Percentiles rank a stretch among this genome's conserved stretches.
Conservation (phyloP, 805 yeast genomes). For the Metschnikowia dekortorum region DNA sequence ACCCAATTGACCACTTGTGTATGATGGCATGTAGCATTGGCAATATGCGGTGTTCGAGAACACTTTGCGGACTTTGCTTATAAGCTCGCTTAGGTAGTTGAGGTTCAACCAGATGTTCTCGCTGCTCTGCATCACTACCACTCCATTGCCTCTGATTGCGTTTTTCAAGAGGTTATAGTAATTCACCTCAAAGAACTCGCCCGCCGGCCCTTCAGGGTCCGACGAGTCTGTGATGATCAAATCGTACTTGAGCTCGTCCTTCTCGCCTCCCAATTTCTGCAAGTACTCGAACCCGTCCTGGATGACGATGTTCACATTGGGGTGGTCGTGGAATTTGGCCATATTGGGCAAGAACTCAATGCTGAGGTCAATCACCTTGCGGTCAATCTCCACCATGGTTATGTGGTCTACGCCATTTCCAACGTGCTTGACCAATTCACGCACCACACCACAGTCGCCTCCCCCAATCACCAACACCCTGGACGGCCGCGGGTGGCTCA, state of each 20-base stretch:
- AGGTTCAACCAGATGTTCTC: constrained; percentile 77
- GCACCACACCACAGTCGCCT: constrained; percentile 91
- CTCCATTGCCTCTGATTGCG: constrained; percentile 59
- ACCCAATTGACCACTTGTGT: constrained; percentile 86
- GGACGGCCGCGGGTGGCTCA: constrained; percentile 71
- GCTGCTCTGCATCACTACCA: constrained; percentile 74
- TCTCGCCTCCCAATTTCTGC: constrained; percentile 25
- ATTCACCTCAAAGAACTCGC: constrained; percentile 71
- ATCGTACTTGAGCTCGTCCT: constrained; percentile 54
- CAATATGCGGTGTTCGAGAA: constrained; percentile 62
- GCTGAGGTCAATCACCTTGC: constrained; percentile 68
- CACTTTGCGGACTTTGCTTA: constrained; percentile 47
- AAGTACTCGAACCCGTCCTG: constrained; percentile 83
- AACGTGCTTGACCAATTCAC: constrained; percentile 78
- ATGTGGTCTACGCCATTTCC: constrained; percentile 48
- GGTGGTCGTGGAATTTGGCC: constrained; percentile 62
- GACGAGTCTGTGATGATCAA: constrained; percentile 88
- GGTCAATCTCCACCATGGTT: constrained; percentile 86
- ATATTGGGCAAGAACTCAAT: constrained; percentile 71
- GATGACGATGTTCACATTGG: constrained; percentile 61
- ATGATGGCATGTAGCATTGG: constrained; percentile 81
- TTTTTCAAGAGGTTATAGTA: constrained; percentile 66
- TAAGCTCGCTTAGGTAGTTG: constrained; percentile 44
- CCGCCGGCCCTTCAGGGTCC: constrained; percentile 96
- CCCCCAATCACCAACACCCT: constrained; percentile 88